Percentiles rank a stretch among this genome's conserved stretches.
Conservation (phyloP, 2,329 filamentous ascomycete genomes). For the Tetracladium maxilliforme region DNA sequence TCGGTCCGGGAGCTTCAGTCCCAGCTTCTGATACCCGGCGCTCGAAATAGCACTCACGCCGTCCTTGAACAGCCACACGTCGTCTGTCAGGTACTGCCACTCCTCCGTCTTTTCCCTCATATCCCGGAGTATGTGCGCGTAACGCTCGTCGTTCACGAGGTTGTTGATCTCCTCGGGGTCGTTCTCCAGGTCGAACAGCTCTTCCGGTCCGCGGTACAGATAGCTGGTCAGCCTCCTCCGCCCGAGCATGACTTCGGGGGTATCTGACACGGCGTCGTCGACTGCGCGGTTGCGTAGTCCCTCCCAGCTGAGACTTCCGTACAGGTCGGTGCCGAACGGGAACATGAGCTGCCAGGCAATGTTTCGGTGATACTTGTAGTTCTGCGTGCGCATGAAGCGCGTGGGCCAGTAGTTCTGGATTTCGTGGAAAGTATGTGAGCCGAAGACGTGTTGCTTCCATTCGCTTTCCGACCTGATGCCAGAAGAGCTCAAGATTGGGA, state of each 20-base stretch:
- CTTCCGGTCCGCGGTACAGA: slow-evolving; percentile 24
- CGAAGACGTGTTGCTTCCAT: slow-evolving; percentile 20
- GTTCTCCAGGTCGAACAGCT: slow-evolving; percentile 26
- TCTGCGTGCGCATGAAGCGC: slow-evolving; percentile 21
- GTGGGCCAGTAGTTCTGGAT: slow-evolving; percentile 33
- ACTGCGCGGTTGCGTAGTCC: slow-evolving; percentile 20
- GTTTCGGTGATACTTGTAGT: slow-evolving; percentile 33
- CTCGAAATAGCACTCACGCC: too few relatives aligned
- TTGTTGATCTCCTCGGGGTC: slow-evolving; percentile 29
- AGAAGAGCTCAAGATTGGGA: slow-evolving; percentile 15
- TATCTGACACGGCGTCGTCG: background rate
- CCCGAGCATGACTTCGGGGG: slow-evolving; percentile 17
- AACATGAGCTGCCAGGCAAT: slow-evolving; percentile 31
- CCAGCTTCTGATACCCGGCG: too few relatives aligned
- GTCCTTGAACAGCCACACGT: background rate
- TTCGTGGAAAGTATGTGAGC: slow-evolving; percentile 36
- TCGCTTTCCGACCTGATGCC: slow-evolving; percentile 9
- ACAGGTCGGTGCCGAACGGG: slow-evolving; percentile 28
- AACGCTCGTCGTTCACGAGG: too few relatives aligned
- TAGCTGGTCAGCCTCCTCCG: slow-evolving; percentile 23
- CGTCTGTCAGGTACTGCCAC: background rate
- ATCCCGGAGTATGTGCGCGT: slow-evolving; percentile 14
- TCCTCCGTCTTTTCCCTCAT: slow-evolving; percentile 8
- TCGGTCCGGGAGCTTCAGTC: too few relatives aligned
- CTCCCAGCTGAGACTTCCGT: slow-evolving; percentile 24